Evolutionary conservation across 1,284 basidiomycete species (phyloP).

Genomic region (Pyrrhoderma noxium): DNA sequence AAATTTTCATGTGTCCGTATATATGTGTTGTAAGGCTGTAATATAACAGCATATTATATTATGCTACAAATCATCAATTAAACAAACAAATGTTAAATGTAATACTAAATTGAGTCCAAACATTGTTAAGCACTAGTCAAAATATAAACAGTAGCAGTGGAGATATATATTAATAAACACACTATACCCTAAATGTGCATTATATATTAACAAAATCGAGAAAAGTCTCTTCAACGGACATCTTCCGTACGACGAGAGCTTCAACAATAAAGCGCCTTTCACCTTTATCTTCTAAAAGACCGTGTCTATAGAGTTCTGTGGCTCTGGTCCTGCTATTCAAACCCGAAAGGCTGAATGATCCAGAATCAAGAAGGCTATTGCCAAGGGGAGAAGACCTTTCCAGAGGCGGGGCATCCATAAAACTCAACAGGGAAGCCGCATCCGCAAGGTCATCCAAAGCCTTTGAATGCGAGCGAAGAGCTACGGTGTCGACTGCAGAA

Average conservation of each 20-base stretch:
- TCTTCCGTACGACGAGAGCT: slow-evolving; percentile 65
- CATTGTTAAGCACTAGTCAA: no score
- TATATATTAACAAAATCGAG: slow-evolving; percentile 66
- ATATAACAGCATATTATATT: no score
- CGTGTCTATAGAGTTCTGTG: slow-evolving; percentile 3
- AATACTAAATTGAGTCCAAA: no score
- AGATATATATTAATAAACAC: no score
- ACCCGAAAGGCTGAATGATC: background rate
- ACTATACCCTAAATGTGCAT: no score
- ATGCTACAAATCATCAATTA: no score
- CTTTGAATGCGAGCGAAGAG: background rate
- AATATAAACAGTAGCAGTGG: no score
- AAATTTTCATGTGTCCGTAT: no score
- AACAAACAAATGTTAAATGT: no score
- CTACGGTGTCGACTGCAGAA: slow-evolving; percentile 3
- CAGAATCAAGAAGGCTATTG: background rate
- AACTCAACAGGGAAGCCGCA: slow-evolving; percentile 6
- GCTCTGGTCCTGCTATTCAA: background rate
- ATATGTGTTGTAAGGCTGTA: no score
- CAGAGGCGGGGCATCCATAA: slow-evolving; percentile 2
- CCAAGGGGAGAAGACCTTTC: background rate
- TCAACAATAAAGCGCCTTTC: slow-evolving; percentile 59
- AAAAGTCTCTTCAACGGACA: slow-evolving; percentile 64
- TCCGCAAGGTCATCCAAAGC: slow-evolving; percentile 10
- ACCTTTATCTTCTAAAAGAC: slow-evolving; percentile 20